Evolutionary conservation across 108 stramenopile species (phyloP).

Genomic region (Craspedostauros australis): DNA sequence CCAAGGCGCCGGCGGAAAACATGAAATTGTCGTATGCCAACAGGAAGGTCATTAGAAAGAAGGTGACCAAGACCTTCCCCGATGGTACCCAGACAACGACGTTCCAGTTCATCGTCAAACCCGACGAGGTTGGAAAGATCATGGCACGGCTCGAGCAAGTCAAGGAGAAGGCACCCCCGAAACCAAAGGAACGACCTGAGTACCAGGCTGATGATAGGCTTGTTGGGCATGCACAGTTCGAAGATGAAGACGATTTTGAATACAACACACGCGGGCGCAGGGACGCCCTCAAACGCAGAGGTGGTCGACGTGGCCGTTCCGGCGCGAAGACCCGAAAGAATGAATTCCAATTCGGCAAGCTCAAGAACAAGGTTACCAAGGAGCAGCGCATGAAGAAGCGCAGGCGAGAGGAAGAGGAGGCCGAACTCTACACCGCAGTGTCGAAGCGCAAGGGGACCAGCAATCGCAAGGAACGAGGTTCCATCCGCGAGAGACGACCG

Average conservation of each 20-base stretch:
- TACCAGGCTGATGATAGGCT: slow-evolving; percentile 41
- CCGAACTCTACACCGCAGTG: slow-evolving; percentile 51
- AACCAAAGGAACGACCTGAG: slow-evolving; percentile 19
- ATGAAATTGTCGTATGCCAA: slow-evolving; percentile 5
- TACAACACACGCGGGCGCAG: slow-evolving; percentile 19
- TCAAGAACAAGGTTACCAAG: slow-evolving; percentile 30
- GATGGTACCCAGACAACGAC: slow-evolving; percentile 71
- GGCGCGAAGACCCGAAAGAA: slow-evolving; percentile 10
- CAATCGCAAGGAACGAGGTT: slow-evolving; percentile 76
- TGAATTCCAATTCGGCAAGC: slow-evolving; percentile 40
- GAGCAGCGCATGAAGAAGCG: slow-evolving; percentile 69
- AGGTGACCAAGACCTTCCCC: slow-evolving; percentile 68
- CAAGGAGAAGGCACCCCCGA: slow-evolving; percentile 12
- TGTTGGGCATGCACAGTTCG: slow-evolving; percentile 80
- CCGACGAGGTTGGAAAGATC: slow-evolving; percentile 58
- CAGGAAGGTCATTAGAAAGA: slow-evolving; percentile 64
- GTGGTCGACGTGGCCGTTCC: slow-evolving; percentile 7
- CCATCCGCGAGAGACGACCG: slow-evolving; percentile 70
- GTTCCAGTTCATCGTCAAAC: slow-evolving; percentile 77
- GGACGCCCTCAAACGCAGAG: slow-evolving; percentile 6
- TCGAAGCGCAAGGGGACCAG: slow-evolving; percentile 56
- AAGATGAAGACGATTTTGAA: slow-evolving; percentile 76
- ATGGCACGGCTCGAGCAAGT: slow-evolving; percentile 32
- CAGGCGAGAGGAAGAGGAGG: slow-evolving; percentile 62
- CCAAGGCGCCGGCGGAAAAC: background rate